Evolutionary conservation across 139 green algal species (phyloP).

Genomic region (Deuterostichococcus epilithicus): DNA sequence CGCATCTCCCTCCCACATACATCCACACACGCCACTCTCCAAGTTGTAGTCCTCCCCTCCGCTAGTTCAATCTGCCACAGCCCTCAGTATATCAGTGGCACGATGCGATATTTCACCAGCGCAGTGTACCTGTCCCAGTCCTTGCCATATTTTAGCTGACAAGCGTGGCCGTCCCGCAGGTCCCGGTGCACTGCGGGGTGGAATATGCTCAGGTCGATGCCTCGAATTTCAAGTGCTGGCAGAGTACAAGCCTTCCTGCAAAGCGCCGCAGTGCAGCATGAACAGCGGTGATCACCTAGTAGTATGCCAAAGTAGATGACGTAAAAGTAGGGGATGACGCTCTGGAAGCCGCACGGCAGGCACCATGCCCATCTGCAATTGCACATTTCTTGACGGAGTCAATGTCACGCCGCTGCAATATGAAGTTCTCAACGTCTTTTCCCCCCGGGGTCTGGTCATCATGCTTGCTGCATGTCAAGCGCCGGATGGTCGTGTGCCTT

Average conservation of each 20-base stretch:
- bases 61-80: neutral
- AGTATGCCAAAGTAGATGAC: conserved; percentile 90
- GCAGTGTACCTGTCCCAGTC: conserved; percentile 96
- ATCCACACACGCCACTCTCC: too few relatives aligned
- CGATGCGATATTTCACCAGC: conserved; percentile 81
- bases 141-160: conserved; percentile 87
- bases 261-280: neutral
- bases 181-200: conserved; percentile 75
- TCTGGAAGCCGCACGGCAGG: conserved; percentile 78
- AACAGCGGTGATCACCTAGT: conserved; percentile 46
- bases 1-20: too few relatives aligned
- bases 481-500: too few relatives aligned
- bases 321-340: conserved; percentile 93
- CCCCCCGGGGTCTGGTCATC: too few relatives aligned
- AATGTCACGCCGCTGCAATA: too few relatives aligned
- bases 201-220: too few relatives aligned
- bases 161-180: conserved; percentile 80
- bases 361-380: conserved; percentile 78
- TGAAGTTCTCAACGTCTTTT: too few relatives aligned
- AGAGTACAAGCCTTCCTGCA: conserved; percentile 6
- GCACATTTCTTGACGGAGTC: too few relatives aligned
- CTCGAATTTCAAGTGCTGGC: too few relatives aligned
- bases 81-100: conserved; percentile 88
- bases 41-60: too few relatives aligned
- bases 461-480: too few relatives aligned